phyloP scores from a whole-genome alignment of 73 alveolate species.

The Uronychia binucleata region DNA sequence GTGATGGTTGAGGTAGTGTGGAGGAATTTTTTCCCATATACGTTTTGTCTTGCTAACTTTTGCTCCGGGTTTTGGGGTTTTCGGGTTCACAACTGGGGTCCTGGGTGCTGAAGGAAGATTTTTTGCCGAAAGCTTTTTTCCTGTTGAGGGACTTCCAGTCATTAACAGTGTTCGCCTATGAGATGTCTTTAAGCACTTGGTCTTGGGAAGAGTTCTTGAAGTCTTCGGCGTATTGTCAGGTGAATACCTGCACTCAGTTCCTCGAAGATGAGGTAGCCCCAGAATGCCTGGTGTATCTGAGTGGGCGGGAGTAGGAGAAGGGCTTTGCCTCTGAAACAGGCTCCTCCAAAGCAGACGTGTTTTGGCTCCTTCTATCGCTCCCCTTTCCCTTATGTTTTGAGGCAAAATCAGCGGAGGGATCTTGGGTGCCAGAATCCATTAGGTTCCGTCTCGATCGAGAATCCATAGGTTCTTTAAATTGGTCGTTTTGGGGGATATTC shows the following conservation, averaged over 20 bases:
- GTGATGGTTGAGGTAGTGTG: no score
- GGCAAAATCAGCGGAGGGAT: neutral
- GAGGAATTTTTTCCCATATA: neutral
- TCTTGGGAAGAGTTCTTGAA: neutral
- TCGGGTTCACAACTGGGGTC: neutral
- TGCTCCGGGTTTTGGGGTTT: neutral
- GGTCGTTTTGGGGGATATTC: neutral
- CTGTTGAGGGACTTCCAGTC: no score
- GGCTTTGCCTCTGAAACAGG: no score
- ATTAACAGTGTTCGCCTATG: no score
- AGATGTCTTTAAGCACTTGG: neutral
- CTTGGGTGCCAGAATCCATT: neutral
- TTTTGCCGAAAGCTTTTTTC: neutral
- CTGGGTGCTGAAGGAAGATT: neutral
- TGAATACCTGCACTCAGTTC: neutral
- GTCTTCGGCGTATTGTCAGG: neutral
- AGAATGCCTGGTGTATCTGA: neutral
- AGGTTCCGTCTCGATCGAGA: neutral
- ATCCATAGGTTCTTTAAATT: neutral
- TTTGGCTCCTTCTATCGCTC: neutral
- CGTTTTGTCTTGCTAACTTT: neutral
- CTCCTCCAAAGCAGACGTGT: no score
- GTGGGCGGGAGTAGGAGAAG: neutral
- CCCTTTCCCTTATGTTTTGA: neutral
- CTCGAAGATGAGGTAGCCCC: neutral